Base-by-base conservation (phyloP, 2,329 filamentous ascomycete species). In the Lasiodiplodia theobromae region DNA sequence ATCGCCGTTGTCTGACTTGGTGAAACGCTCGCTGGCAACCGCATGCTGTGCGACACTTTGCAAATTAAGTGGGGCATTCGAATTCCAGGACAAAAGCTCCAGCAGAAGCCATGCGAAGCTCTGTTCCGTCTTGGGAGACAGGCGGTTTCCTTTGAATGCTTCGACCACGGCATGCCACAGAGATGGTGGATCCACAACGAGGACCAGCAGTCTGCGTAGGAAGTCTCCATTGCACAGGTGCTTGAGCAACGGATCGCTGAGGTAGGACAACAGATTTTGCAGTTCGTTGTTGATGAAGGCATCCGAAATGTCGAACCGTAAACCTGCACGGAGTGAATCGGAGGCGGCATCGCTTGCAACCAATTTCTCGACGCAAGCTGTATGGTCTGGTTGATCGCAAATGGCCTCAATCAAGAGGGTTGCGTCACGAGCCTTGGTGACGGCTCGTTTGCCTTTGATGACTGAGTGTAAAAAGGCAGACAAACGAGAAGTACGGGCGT, bases 121-220 rank as follows among this genome's bases (percentile, higher is more conserved):
- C 12, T 73, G 72, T 4, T 74, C 75, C 4, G 71, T 73, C 28
- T 74, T 67, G 2, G 69, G 49, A 0, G 72, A 71, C 8, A 82
- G 75, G 1, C 68, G 53, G 0, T 71, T 70, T 7, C 73, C 57
- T 34, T 74, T 52, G 37, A 77, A 72, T 4, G 75, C 73, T 0
- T 77, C 69, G 21, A 85, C 51, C 2, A 88, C 72, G 0, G 81
- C 79, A 18, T 81, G 80, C 88, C 88, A 90, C 14, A 89, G 79
- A 0, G 84, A 85, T 0, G 83, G 82, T 0, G 88, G 88, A 1
- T 86, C 77, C 1, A 86, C 75, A 2, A 89, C 77, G 0, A 78
- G 76, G 0, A 79, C 69, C 1, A 89, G 73, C 2, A 89, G 58
- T 16, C 82, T 77, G 38, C 79, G 77, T 2, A 89, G 77, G 49